Base-by-base conservation (phyloP, 75 land plant genomes). In the Cupressus sempervirens region DNA sequence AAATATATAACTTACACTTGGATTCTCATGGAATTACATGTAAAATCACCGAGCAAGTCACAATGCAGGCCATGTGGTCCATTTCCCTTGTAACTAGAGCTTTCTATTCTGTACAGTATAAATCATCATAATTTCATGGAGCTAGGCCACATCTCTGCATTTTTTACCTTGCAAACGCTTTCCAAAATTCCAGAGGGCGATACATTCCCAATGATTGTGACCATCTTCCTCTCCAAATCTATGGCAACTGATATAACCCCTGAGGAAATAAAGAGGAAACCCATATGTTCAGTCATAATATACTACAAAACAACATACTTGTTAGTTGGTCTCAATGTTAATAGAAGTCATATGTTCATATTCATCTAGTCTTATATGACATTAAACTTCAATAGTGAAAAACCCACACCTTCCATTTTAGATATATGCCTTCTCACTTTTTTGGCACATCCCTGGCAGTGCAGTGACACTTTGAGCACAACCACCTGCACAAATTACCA, bases 231-330 rank as follows among this genome's bases (percentile, higher is more conserved):
- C 86, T 93, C 94, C 83, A 93, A 72, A 79, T 93, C 94, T 40
- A 93, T 88, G 72, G 89, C 86, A 86, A 91, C 89, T 38, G 94
- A 93, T 70, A 91, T 91, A 75, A 93, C 94, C 35, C 94, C 94
- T 92, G 85, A 76, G n/a, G 50, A 56, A 82, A 36, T 35, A 40
- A 40, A 76, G 26, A 16, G 4, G 0, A 76, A 40, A 16, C 14
- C 32, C 30, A 32, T 32, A 70, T 70, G 12, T 40, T 40, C 43
- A 73, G 43, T 76, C 23, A 76, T 18, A 1, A 36, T 70, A 70
- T 32, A 40, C 16, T 38, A 36, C 40, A 43, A 41, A 76, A 15
- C 9, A 3, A 12, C 48, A 46, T 46, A 7, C 48, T 46, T 46
- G 48, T 46, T 46, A 7, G 0, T 11, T 72, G 35, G 12, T 1